Conservation (phyloP, 2,329 filamentous ascomycete genomes). For the Penicillium sp. region DNA sequence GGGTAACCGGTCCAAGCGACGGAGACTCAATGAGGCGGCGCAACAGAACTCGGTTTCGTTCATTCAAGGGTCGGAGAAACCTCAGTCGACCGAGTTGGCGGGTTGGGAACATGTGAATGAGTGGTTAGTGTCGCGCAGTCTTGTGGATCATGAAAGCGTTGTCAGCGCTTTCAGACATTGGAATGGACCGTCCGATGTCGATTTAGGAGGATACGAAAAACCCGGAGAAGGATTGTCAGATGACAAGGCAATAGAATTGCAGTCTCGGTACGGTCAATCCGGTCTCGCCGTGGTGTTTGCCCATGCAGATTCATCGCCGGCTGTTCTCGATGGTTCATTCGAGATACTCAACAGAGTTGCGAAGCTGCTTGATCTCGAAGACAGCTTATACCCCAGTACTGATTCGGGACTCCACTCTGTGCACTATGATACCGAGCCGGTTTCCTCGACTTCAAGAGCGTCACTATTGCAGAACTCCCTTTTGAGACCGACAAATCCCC, state of each 20-base stretch:
- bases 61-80: conserved; percentile 18
- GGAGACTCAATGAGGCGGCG: conserved; percentile 44
- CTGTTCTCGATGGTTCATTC: conserved; percentile 51
- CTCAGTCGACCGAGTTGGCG: conserved; percentile 27
- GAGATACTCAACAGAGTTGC: conserved; percentile 54
- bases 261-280: conserved; percentile 57
- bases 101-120: conserved; percentile 62
- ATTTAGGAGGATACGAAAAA: conserved; percentile 56
- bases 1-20: conserved; percentile 55
- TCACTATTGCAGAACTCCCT: conserved; percentile 46
- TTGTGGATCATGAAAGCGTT: conserved; percentile 52
- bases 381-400: conserved; percentile 38
- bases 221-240: conserved; percentile 44
- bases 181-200: conserved; percentile 61
- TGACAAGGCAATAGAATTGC: conserved; percentile 46
- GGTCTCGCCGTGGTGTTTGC: conserved; percentile 62
- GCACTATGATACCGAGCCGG: conserved; percentile 30
- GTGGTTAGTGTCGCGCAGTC: conserved; percentile 59
- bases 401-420: conserved; percentile 31
- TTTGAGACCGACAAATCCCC: conserved; percentile 38
- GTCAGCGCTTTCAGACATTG: conserved; percentile 56
- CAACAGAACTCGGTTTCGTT: conserved; percentile 31
- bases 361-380: conserved; percentile 52
- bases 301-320: conserved; percentile 46
- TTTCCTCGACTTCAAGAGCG: conserved; percentile 41